These are phyloP conservation scores for Xanthoceras sorbifolium DNA, from an alignment of 345 rosid genomes.

Conservation along the genomic window DNA sequence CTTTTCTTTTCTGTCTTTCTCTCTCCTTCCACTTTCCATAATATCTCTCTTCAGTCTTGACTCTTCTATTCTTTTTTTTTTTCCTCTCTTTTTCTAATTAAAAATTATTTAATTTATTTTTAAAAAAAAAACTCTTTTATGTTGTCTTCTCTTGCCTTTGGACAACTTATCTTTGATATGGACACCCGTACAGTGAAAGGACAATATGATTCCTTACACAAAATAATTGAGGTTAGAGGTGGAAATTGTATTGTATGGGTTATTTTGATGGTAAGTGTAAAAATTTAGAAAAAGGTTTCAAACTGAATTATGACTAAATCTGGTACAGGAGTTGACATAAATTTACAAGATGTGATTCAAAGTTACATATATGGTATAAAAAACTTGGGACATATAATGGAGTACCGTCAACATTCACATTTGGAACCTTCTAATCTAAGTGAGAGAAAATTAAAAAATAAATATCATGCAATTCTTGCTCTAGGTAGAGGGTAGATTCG, in stretches of 20 bases:
- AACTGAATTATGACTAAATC: too few species aligned
- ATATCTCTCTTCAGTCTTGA: conserved; percentile 2
- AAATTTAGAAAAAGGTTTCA: too few species aligned
- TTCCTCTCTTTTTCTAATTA: not conserved
- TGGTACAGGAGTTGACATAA: not conserved
- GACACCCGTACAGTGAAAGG: not conserved
- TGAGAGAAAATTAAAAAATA: too few species aligned
- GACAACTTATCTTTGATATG: not conserved
- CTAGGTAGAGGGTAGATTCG: conserved; percentile 1
- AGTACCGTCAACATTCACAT: not conserved
- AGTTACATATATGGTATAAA: not conserved
- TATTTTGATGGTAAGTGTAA: too few species aligned
- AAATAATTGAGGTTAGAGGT: too few species aligned
- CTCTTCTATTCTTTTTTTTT: conserved; percentile 4
- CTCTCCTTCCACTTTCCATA: conserved; percentile 21
- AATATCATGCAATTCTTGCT: not conserved
- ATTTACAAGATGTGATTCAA: not conserved
- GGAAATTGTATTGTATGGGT: too few species aligned
- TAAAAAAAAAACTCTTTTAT: not conserved
- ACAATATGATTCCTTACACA: not conserved
- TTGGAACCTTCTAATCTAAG: not conserved
- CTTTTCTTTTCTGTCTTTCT: not conserved
- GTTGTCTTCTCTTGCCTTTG: conserved; percentile 9
- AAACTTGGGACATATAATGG: not conserved
- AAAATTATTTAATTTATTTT: not conserved